Base-by-base conservation (phyloP, 73 alveolate genomes). In the Tetrahymena malaccensis region DNA sequence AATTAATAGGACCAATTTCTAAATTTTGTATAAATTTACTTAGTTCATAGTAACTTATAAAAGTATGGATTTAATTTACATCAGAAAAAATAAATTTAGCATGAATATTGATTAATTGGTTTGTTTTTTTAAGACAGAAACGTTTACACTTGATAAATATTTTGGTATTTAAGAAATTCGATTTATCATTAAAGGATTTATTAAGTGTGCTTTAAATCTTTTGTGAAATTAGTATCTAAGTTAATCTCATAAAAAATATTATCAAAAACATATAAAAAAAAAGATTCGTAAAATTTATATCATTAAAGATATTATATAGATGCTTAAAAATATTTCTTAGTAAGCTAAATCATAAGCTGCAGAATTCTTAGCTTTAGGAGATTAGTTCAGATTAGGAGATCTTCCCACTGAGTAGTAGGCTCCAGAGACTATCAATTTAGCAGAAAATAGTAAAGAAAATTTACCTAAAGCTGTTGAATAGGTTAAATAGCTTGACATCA, bases 351-450 rank as follows among this genome's bases (percentile, higher is more conserved):
- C 89, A n/a, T 70, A 70, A 70, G 89, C 89, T 1, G 89, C 89
- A 55, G 97, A 95, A 35, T 95, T 95, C 43, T 89, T 95, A 85
- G 93, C 56, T 50, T 85, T 95, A 43, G 84, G 95, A 9, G 85
- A 43, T 25, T 89, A 95, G 44, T 95, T 95, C 43, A 95, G 97
- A 55, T 95, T 95, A 37, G 97, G 97, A 15, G 97, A 94, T 19
- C 93, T 95, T 11, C 84, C 85, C 33, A 95, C 97, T 34, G 97
- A 95, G 85, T 93, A 95, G 43, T 55, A 89, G 31, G 95, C 93
- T 95, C 97, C 97, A 33, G 50, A 95, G 70, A 95, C 97, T 6
- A 93, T 95, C 17, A 94, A 94, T 22, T 89, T 95, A 35, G 93
- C 97, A 15, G 97, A 95, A 55, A 85, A 85, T 31, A 94, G 95